Base-by-base conservation (phyloP, 1,139 yeast genomes). In the Blastobotrys ciferrii region DNA sequence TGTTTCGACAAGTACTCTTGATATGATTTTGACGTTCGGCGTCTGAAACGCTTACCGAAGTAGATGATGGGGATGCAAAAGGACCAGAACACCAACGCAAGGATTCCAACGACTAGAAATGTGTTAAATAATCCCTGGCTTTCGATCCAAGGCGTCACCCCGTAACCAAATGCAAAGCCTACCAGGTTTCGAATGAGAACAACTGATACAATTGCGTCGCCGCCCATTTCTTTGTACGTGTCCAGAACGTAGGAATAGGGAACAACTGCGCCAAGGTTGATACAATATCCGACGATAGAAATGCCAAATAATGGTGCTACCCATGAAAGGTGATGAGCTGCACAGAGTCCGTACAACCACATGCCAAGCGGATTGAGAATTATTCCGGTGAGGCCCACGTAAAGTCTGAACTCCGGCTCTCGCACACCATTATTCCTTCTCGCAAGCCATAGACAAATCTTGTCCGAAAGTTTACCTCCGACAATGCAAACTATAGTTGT, bases 361-460 rank as follows among this genome's bases (percentile, higher is more conserved):
- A 84, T 66, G 3, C 92, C 92, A 5, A 75, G 68, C 1, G 92
- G 87, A 2, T 87, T 81, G 23, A 83, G 71, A 46, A 84, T 63
- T 46, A 82, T 78, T 4, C 88, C 78, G 19, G 80, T 70, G 50
- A 80, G 71, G 30, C 84, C 69, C 53, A 84, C 78, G 75, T 82
- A 83, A 41, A 85, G 70, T 62, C 91, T 74, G 65, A 73, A 81
- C 64, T 85, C 92, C 2, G 91, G 87, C 64, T 85, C 92, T 54
- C 75, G 74, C 36, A 82, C 64, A 44, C 91, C 92, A 47, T 76
- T 70, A 62, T 83, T 82, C 49, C 80, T 71, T 57, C 78, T 80
- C 19, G 92, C 86, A 65, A 83, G 62, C 82, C 82, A 79, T 37
- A 81, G 66, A 20, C 82, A 84, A 59, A 82, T 81, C 59, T 75